These are phyloP conservation scores for Phytophthora crassamura DNA, from an alignment of 352 stramenopile genomes.

Conservation along the genomic window DNA sequence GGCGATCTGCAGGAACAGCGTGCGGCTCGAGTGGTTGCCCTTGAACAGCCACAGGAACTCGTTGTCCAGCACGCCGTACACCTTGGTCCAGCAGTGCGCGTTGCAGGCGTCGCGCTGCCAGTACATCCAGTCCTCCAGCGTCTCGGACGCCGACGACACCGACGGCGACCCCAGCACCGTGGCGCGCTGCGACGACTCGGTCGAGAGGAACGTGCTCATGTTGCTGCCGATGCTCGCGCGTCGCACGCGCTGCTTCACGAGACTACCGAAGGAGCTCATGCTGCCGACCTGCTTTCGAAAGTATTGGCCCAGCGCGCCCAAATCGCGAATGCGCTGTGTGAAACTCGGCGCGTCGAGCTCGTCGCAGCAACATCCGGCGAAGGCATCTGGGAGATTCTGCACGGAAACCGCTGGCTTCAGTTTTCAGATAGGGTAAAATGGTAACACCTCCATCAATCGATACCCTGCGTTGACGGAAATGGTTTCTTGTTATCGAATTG, in stretches of 20 bases:
- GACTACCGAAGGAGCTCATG: conserved; percentile 23
- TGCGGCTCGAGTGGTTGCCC: conserved; percentile 56
- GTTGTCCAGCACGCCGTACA: conserved; percentile 80
- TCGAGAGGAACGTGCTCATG: conserved; percentile 43
- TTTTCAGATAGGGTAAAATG: too few species aligned
- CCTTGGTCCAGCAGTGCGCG: conserved; percentile 80
- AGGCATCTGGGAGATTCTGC: too few species aligned
- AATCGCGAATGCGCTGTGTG: background rate
- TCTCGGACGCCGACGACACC: conserved; percentile 39
- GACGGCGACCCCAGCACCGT: conserved; percentile 51
- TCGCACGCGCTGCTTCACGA: conserved; percentile 32
- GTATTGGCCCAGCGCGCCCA: background rate
- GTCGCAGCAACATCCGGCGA: too few species aligned
- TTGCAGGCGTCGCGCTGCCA: conserved; percentile 80
- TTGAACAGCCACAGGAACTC: conserved; percentile 88
- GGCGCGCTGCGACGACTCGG: conserved; percentile 45
- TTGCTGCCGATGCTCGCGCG: conserved; percentile 35
- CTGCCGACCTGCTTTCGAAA: background rate
- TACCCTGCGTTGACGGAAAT: conserved; percentile 2
- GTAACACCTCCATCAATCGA: background rate
- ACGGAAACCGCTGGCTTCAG: too few species aligned
- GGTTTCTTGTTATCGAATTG: background rate
- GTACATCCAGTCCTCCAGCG: conserved; percentile 84
- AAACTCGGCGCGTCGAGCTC: background rate
- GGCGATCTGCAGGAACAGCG: conserved; percentile 79